A percentile compares a stretch with the other conserved stretches of the same genome.
phyloP scores from a whole-genome alignment of 2,329 filamentous ascomycete species.

The Tolypocladium inflatum region DNA sequence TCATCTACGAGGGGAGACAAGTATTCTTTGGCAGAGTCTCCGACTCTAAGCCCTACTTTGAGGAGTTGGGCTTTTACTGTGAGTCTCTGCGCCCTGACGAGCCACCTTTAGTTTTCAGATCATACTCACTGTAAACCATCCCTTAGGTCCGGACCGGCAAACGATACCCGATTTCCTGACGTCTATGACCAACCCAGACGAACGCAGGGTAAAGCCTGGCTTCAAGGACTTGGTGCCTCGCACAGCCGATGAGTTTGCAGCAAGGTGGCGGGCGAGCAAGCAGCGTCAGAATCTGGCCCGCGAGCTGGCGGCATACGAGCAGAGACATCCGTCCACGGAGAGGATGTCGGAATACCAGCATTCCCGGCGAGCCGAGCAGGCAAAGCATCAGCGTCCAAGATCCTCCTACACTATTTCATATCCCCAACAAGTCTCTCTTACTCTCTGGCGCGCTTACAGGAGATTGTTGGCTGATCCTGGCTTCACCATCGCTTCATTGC shows the following conservation, averaged over 20 bases:
- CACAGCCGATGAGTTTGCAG: constrained; percentile 52
- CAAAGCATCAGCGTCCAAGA: constrained; percentile 48
- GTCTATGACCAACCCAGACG: constrained; percentile 52
- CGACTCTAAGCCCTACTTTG: constrained; percentile 54
- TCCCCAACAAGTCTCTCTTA: constrained; percentile 64
- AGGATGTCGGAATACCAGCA: too few relatives aligned
- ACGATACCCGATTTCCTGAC: constrained; percentile 66
- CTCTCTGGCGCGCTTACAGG: constrained; percentile 70
- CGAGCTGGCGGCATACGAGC: constrained; percentile 48
- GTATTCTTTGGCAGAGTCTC: constrained; percentile 53
- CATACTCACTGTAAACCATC: too few relatives aligned
- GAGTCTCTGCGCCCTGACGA: too few relatives aligned
- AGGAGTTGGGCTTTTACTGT: constrained; percentile 55
- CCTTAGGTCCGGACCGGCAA: constrained; percentile 44
- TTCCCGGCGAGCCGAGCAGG: constrained; percentile 34
- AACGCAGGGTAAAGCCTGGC: constrained; percentile 45
- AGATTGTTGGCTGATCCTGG: constrained; percentile 68
- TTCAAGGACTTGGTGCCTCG: constrained; percentile 47
- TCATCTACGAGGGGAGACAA: constrained; percentile 51
- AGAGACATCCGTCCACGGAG: constrained; percentile 37
- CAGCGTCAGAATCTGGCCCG: constrained; percentile 39
- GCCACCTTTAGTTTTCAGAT: too few relatives aligned
- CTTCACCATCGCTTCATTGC: constrained; percentile 56
- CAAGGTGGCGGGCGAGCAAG: constrained; percentile 45
- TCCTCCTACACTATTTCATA: constrained; percentile 81